phyloP scores from a whole-genome alignment of 805 yeast species.

The Cephaloascus fragrans region DNA sequence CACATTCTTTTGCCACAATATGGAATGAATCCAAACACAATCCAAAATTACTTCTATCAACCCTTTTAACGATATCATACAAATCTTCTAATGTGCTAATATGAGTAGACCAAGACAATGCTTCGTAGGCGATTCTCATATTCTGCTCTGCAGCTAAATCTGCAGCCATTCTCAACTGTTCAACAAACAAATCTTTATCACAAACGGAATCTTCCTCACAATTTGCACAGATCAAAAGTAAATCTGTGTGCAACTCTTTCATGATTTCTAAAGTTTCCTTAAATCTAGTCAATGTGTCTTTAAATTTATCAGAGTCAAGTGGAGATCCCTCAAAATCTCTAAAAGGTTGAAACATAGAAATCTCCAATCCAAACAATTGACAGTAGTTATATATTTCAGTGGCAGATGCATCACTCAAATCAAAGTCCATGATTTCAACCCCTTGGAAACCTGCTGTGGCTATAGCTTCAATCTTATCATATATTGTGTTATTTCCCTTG shows the following conservation, averaged over 20 bases:
- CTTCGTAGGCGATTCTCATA: slow-evolving; percentile 16
- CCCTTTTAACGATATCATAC: slow-evolving; percentile 9
- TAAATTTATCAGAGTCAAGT: slow-evolving; percentile 1
- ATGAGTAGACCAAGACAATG: slow-evolving; percentile 15
- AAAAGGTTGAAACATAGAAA: slow-evolving; percentile 8
- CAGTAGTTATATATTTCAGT: slow-evolving; percentile 5
- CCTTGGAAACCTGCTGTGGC: slow-evolving; percentile 8
- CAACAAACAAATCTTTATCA: slow-evolving; percentile 4
- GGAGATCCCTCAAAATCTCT: slow-evolving; percentile 8
- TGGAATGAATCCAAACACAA: slow-evolving; percentile 18
- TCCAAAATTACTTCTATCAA: slow-evolving; percentile 14
- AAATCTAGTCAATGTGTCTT: slow-evolving; percentile 4
- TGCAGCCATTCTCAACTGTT: slow-evolving; percentile 7
- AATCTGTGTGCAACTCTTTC: slow-evolving; percentile 5
- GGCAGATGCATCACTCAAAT: slow-evolving; percentile 6
- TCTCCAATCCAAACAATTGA: slow-evolving; percentile 1
- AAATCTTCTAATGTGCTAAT: slow-evolving; percentile 8
- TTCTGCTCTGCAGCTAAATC: slow-evolving; percentile 6
- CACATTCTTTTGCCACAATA: slow-evolving; percentile 7
- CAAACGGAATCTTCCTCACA: slow-evolving; percentile 4
- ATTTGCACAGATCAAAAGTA: slow-evolving; percentile 7
- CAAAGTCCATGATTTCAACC: slow-evolving; percentile 8
- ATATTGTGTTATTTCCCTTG: slow-evolving; percentile 4
- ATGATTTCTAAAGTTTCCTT: slow-evolving; percentile 4
- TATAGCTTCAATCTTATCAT: slow-evolving; percentile 7